Percentiles rank a stretch among this genome's conserved stretches.
Evolutionary conservation across 768 basidiomycete genomes (phyloP).

Genomic region (Hypholoma sublateritium): DNA sequence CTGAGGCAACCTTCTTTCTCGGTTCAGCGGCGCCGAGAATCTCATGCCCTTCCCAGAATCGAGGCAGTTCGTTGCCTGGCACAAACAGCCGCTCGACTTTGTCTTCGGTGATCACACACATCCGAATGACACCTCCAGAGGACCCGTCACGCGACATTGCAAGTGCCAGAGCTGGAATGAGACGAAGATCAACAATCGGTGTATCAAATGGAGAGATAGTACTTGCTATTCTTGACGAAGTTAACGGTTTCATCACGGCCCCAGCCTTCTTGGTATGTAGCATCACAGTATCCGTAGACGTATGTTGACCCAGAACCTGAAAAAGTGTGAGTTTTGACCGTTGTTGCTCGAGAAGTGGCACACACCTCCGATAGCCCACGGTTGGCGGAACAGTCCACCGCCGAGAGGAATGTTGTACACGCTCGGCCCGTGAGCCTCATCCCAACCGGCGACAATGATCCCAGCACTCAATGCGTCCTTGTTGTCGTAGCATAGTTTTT

Average conservation of each 20-base stretch:
- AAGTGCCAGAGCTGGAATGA: conserved; percentile 74
- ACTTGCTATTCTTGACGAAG: conserved; percentile 95
- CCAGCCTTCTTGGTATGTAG: conserved; percentile 95
- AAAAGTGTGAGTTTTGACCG: conserved; percentile 5
- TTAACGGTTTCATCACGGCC: conserved; percentile 84
- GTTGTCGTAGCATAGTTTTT: conserved; percentile 89
- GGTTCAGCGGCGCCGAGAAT: conserved; percentile 45
- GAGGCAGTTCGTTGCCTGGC: conserved; percentile 86
- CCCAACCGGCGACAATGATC: conserved; percentile 99
- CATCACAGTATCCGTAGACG: conserved; percentile 98
- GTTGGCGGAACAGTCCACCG: conserved; percentile 94
- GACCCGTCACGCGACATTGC: conserved; percentile 99
- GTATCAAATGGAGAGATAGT: not conserved
- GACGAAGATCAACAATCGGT: conserved; percentile 5
- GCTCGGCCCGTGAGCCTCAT: conserved; percentile 83
- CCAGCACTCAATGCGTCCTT: conserved; percentile 89
- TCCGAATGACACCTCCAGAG: conserved; percentile 95
- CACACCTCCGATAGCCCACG: conserved; percentile 97
- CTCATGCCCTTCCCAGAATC: conserved; percentile 86
- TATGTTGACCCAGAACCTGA: conserved; percentile 94
- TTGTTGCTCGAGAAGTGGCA: not conserved
- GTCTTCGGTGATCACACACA: conserved; percentile 95
- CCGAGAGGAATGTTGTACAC: conserved; percentile 98
- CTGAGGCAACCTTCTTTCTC: conserved; percentile 29
- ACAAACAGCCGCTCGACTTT: conserved; percentile 91